phyloP scores from a whole-genome alignment of 2,329 filamentous ascomycete genomes.

The Trichophyton benhamiae region DNA sequence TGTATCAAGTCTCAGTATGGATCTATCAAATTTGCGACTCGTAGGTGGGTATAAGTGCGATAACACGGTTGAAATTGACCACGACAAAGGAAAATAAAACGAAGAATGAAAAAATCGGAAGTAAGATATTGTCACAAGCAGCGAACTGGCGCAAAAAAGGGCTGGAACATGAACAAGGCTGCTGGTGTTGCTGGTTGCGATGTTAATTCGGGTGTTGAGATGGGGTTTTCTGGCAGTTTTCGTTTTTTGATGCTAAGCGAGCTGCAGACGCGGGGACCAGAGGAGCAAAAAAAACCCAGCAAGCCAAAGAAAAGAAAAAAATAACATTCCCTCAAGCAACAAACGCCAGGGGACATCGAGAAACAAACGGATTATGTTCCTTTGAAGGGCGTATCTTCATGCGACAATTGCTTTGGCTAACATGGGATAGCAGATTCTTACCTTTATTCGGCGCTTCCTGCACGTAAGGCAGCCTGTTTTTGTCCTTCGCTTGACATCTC shows the following conservation, averaged over 20 bases:
- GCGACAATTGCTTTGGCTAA: not conserved
- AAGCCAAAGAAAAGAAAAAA: not conserved
- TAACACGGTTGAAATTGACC: not conserved
- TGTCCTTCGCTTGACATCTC: slow-evolving; percentile 64
- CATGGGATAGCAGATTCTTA: slow-evolving; percentile 31
- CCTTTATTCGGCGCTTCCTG: slow-evolving; percentile 60
- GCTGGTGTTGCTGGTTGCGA: not conserved
- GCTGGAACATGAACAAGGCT: not conserved
- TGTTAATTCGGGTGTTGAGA: not conserved
- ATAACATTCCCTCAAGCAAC: not conserved
- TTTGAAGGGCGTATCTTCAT: not conserved
- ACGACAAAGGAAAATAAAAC: not conserved
- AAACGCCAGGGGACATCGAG: not conserved
- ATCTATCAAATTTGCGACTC: not conserved
- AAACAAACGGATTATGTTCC: not conserved
- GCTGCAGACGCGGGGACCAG: slow-evolving; percentile 8
- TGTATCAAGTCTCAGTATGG: slow-evolving; percentile 28
- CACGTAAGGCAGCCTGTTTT: slow-evolving; percentile 60
- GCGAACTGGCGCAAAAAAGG: not conserved
- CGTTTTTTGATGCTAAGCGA: slow-evolving; percentile 13
- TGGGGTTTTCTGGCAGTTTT: slow-evolving; percentile 2
- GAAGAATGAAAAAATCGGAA: not conserved
- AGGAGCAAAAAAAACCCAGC: not conserved
- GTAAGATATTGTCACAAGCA: not conserved
- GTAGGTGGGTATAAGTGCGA: slow-evolving; percentile 7